Evolutionary conservation across 140 eudicot genomes (phyloP).

Genomic region (Stevia rebaudiana): DNA sequence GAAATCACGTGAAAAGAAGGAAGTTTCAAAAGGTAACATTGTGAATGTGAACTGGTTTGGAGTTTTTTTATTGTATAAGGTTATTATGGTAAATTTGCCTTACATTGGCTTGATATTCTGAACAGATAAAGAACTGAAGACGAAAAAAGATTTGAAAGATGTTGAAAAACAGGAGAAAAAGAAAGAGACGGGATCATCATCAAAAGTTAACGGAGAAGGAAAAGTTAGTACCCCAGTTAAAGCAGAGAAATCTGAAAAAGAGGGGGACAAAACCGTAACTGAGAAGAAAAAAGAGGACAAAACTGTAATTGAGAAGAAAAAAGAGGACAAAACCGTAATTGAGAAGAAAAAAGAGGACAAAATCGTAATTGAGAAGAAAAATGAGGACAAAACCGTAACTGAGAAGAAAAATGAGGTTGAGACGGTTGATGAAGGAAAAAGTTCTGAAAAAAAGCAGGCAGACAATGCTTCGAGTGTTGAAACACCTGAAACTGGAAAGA

Average conservation of each 20-base stretch:
- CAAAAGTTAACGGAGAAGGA: conserved; percentile 32
- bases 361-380: conserved; percentile 30
- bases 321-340: neutral
- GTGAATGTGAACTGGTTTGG: neutral
- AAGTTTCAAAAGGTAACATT: conserved; percentile 50
- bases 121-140: conserved; percentile 41
- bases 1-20: conserved; percentile 43
- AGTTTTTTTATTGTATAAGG: neutral
- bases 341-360: conserved; percentile 37
- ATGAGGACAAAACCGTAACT: conserved; percentile 16
- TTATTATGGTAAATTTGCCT: neutral
- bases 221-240: conserved; percentile 28
- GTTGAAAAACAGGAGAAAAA: conserved; percentile 41
- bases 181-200: conserved; percentile 35
- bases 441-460: conserved; percentile 32
- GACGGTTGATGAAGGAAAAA: conserved; percentile 30
- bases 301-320: too few species aligned
- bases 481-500: conserved; percentile 52
- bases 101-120: neutral
- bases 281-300: too few species aligned
- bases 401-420: conserved; percentile 39
- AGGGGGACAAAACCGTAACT: conserved; percentile 6
- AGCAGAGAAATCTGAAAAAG: conserved; percentile 36
- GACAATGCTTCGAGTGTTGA: conserved; percentile 27
- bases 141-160: conserved; percentile 36